Evolutionary conservation across 31 red algal species (phyloP).

Genomic region (Asparagopsis taxiformis): DNA sequence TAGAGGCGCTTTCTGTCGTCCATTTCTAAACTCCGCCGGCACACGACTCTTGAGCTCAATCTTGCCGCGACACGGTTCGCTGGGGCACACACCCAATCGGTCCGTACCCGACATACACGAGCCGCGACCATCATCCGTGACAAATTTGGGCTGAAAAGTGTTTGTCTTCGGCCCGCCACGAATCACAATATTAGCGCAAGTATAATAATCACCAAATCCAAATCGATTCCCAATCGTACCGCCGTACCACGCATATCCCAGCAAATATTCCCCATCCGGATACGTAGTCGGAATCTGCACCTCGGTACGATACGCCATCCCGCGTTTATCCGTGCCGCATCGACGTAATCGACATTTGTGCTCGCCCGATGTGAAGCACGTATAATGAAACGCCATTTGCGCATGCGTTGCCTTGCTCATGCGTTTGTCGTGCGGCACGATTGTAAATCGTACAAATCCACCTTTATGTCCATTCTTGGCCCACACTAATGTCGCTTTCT

Average conservation of each 20-base stretch:
- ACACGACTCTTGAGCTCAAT: conserved; percentile 7
- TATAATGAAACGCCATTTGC: conserved; percentile 28
- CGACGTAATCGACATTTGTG: conserved; percentile 6
- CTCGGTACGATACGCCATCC: conserved; percentile 22
- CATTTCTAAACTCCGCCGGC: not conserved
- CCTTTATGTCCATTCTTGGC: conserved; percentile 32
- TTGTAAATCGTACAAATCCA: conserved; percentile 21
- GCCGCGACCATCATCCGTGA: conserved; percentile 17
- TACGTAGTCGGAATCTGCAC: conserved; percentile 52
- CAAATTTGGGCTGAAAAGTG: conserved; percentile 20
- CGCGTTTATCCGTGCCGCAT: conserved; percentile 13
- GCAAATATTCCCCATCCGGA: conserved; percentile 74
- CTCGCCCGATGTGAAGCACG: conserved; percentile 24
- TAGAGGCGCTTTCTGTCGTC: not conserved
- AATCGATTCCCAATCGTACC: conserved; percentile 19
- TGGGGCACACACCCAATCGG: conserved; percentile 52
- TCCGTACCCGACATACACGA: conserved; percentile 41
- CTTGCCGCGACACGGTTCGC: conserved; percentile 42
- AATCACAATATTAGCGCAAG: conserved; percentile 56
- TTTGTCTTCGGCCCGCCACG: conserved; percentile 30
- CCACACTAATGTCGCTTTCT: conserved; percentile 11
- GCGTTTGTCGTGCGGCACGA: conserved; percentile 9
- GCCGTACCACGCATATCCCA: conserved; percentile 78
- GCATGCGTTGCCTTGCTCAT: conserved; percentile 23
- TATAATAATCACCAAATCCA: conserved; percentile 82